These are phyloP conservation scores for Xylaria palmicola DNA, from an alignment of 495 filamentous ascomycete species.

Conservation along the genomic window DNA sequence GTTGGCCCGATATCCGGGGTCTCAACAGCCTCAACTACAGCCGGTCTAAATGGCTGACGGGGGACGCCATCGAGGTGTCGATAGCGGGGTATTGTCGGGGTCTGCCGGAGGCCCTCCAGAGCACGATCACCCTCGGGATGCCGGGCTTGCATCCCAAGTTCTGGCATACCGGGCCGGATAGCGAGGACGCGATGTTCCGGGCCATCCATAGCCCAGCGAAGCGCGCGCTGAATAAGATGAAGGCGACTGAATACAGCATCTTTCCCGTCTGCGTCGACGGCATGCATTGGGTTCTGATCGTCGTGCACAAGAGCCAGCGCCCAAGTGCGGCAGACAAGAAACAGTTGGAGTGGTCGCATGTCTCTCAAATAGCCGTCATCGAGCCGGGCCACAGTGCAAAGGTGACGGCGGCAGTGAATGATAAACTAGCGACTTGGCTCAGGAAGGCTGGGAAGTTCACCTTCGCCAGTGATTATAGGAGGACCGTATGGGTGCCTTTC, in stretches of 20 bases:
- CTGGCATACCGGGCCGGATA: neutral
- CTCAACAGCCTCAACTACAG: slow-evolving; percentile 20
- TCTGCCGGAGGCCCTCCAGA: slow-evolving; percentile 6
- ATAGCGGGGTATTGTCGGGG: slow-evolving; percentile 4
- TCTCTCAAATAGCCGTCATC: slow-evolving; percentile 16
- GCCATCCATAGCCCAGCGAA: neutral
- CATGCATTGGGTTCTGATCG: slow-evolving; percentile 22
- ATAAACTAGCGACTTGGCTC: slow-evolving; percentile 2
- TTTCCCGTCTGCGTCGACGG: slow-evolving; percentile 17
- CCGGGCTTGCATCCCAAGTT: slow-evolving; percentile 1
- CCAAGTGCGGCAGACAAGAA: neutral
- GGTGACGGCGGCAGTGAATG: neutral
- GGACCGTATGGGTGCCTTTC: slow-evolving; percentile 2
- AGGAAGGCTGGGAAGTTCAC: neutral
- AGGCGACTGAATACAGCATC: slow-evolving; percentile 15
- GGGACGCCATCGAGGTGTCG: slow-evolving; percentile 20
- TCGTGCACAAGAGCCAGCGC: slow-evolving; percentile 17
- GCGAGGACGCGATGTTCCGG: neutral
- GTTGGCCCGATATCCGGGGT: slow-evolving; percentile 22
- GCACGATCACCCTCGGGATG: slow-evolving; percentile 10
- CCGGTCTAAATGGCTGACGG: slow-evolving; percentile 17
- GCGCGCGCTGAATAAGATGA: neutral
- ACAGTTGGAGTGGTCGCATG: slow-evolving; percentile 11
- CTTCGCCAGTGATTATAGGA: neutral
- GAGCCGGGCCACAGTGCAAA: neutral